Base-by-base conservation (phyloP, 495 filamentous ascomycete genomes). In the Thozetella sp. region DNA sequence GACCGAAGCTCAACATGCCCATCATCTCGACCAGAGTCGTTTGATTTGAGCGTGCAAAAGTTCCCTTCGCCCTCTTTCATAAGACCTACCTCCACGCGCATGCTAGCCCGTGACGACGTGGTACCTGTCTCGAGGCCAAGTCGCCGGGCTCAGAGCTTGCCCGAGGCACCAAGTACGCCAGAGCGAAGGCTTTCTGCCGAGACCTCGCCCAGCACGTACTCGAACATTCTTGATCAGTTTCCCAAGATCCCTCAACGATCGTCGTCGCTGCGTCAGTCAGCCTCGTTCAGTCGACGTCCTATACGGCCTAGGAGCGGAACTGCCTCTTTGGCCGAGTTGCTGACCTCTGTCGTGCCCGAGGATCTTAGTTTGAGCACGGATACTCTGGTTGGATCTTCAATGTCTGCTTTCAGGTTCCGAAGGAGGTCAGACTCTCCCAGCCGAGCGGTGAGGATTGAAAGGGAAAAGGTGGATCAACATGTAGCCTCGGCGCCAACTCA, bases 61-160 rank as follows among this genome's bases (percentile, higher is more conserved):
- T 82, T 80, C 53, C 79, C 79, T 10, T 67, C 73, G 27, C 77
- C 79, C 11, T 77, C 79, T 1, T 82, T 74, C 62, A 75, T 82
- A 54, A 63, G 72, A 27, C 79, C 78, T n/a, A 80, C 71, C 13
- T 76, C 76, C 17, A 72, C 63, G 27, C 71, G 73, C 6, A 82
- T 82, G 79, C 59, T 72, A 51, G 77, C 79, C 9, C 70, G 79
- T 22, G 72, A 80, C 24, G 77, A 78, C 48, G 53, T 67, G 2
- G 37, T 62, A 46, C 46, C 66, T 46, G 55, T 61, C 27, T 22
- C 60, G 24, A 64, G 53, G 51, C 34, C 46, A 22, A 54, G 57
- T 15, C 72, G 69, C 43, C 72, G 76, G 10, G 67, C 76, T 37
- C 66, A 67, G 10, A 78, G 78, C 58, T 66, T 79, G 10, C 76